Evolutionary conservation across 139 green algal species (phyloP), one percentile per base, ranked within the genome.

Genomic region (Micractinium conductrix): DNA sequence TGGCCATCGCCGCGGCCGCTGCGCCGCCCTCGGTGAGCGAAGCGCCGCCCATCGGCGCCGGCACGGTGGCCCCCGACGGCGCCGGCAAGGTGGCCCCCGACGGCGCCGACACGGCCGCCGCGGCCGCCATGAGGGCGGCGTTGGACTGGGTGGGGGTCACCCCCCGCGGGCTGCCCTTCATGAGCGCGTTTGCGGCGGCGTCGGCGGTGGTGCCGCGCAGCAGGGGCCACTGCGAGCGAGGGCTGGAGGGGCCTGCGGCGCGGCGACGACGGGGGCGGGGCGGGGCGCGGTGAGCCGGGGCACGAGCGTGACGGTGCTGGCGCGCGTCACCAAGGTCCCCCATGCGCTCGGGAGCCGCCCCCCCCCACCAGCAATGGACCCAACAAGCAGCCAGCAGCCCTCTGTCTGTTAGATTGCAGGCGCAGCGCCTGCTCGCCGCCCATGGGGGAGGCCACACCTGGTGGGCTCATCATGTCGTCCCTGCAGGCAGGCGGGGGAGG

Each of bases 391-490:
- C n/a, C n/a, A 22, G 60, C 60, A 37, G 4, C 2, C 4, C 60
- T 48, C 35, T 45, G 60, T 10, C 14, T 26, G 2, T 9, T 67
- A 4, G 58, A 26, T 2, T 33, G 60, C 60, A 37, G 16, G 60
- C 21, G 26, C 60, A 68, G 37, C 35, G 33, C 35, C 35, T 24
- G 40, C 45, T 44, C 48, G 44, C 74, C 48, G 33, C 50, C 78
- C 5, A 60, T 42, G 30, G 78, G 78, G 58, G 78, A 83, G 30
- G 79, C 28, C 28, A 75, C 33, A 33, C 63, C 79, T 5, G 44
- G 79, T 0, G 79, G 79, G 79, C 79, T 84, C 79, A 84, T 74
- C 26, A 84, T 37, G 43, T 75, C 79, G 42, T 84, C 65, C 26
- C 63, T 75, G 79, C 79, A 76, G 55, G 17, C 75, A 70, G n/a